These are phyloP conservation scores for Rhodotorula diobovata DNA, from an alignment of 768 basidiomycete genomes.

Conservation along the genomic window DNA sequence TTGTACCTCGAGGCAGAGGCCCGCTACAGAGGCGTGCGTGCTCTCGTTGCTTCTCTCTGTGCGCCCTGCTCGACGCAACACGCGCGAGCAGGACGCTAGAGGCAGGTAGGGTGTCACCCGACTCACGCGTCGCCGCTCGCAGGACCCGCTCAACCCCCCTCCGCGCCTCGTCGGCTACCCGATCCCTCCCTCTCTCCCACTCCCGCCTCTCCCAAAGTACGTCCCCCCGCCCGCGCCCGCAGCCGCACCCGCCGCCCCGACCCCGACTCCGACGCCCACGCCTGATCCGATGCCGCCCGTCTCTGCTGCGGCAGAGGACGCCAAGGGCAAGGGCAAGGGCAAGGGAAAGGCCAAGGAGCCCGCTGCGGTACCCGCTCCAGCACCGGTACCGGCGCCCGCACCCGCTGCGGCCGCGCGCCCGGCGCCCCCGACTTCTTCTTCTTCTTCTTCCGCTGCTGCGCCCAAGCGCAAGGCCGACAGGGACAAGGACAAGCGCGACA, in stretches of 20 bases:
- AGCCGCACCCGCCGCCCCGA: too few species aligned
- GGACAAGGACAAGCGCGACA: background rate
- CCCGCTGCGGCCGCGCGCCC: background rate
- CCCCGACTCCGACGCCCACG: background rate
- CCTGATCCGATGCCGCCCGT: background rate
- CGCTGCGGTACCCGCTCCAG: background rate
- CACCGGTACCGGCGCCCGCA: background rate
- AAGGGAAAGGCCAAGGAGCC: constrained; percentile 6
- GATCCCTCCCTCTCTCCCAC: constrained; percentile 31
- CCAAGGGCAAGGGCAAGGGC: constrained; percentile 31
- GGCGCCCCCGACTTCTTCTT: too few species aligned
- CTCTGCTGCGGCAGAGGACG: background rate
- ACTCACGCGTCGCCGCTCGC: background rate
- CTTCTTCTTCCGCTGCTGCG: background rate
- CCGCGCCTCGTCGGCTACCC: constrained; percentile 37
- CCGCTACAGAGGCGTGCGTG: constrained; percentile 32
- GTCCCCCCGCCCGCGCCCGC: constrained; percentile 21
- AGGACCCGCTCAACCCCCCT: background rate
- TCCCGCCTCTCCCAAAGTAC: constrained; percentile 39
- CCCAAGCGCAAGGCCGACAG: constrained; percentile 11
- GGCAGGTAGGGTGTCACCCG: too few species aligned
- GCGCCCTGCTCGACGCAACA: background rate
- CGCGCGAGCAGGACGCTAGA: too few species aligned
- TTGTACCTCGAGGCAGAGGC: constrained; percentile 42
- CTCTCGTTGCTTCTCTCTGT: background rate